These are phyloP conservation scores for Beauveria australis DNA, from an alignment of 2,329 filamentous ascomycete genomes.

Conservation along the genomic window DNA sequence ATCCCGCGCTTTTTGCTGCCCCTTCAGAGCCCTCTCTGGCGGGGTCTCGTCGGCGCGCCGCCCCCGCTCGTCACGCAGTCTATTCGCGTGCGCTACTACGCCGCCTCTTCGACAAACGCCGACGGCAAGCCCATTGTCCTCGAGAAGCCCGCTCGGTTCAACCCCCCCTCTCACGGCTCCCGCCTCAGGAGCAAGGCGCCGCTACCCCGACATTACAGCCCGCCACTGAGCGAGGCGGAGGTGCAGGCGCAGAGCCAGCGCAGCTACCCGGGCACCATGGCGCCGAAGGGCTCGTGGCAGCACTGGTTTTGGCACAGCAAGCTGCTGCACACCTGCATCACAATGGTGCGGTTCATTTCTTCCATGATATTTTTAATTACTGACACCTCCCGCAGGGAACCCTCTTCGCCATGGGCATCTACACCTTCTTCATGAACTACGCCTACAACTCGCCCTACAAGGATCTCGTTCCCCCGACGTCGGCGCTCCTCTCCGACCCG, in stretches of 20 bases:
- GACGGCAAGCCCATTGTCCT: conserved; percentile 54
- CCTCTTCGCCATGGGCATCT: conserved; percentile 58
- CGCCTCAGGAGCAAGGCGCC: conserved; percentile 44
- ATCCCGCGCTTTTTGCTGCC: conserved; percentile 65
- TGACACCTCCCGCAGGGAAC: conserved; percentile 41
- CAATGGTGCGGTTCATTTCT: conserved; percentile 53
- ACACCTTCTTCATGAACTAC: conserved; percentile 73
- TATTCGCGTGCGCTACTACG: conserved; percentile 25
- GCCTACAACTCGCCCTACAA: conserved; percentile 68
- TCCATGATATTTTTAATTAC: no score
- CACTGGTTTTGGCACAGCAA: conserved; percentile 77
- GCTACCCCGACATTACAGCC: conserved; percentile 64
- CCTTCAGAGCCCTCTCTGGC: conserved; percentile 50
- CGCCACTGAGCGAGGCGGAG: conserved; percentile 59
- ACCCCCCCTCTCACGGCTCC: conserved; percentile 80
- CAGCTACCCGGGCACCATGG: conserved; percentile 84
- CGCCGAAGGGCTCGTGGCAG: conserved; percentile 71
- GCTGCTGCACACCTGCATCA: conserved; percentile 71
- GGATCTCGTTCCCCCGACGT: conserved; percentile 66
- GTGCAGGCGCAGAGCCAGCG: conserved; percentile 55
- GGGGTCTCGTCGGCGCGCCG: conserved; percentile 19
- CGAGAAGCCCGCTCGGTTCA: conserved; percentile 82
- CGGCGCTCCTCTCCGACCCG: conserved; percentile 62
- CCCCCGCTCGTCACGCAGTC: conserved; percentile 26
- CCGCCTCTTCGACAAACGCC: not conserved